phyloP scores from a whole-genome alignment of 495 filamentous ascomycete species.

The Trichoderma erinaceum region DNA sequence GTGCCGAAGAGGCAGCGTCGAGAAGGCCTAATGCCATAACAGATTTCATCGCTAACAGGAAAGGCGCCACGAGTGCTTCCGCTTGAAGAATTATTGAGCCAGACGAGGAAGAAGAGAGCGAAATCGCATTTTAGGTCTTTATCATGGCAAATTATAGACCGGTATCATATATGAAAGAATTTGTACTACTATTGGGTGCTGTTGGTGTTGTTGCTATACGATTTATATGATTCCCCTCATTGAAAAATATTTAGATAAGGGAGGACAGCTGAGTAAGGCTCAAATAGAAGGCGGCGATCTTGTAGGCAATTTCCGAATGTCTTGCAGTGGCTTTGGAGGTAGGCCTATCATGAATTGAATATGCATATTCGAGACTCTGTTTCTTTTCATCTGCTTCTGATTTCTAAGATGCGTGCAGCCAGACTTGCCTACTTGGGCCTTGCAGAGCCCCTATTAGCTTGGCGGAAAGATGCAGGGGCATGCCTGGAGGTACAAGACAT shows the following conservation, averaged over 20 bases:
- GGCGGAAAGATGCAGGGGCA: too few relatives aligned
- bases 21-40: background rate
- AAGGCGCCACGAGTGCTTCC: background rate
- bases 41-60: background rate
- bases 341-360: too few relatives aligned
- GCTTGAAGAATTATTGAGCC: background rate
- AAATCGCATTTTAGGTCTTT: background rate
- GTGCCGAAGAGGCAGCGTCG: constrained; percentile 40
- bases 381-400: too few relatives aligned
- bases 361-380: too few relatives aligned
- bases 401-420: too few relatives aligned
- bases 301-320: too few relatives aligned
- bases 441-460: too few relatives aligned
- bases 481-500: too few relatives aligned
- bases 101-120: background rate
- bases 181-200: background rate
- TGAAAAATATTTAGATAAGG: background rate
- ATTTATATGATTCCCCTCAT: constrained; percentile 11
- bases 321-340: too few relatives aligned
- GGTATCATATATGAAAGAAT: background rate
- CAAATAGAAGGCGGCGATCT: background rate
- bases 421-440: too few relatives aligned
- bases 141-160: background rate
- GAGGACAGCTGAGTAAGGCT: background rate
- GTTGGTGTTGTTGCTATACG: too few relatives aligned